Conservation (phyloP, 225 moss, liverwort and hornwort genomes). For the Neckera pumila region DNA sequence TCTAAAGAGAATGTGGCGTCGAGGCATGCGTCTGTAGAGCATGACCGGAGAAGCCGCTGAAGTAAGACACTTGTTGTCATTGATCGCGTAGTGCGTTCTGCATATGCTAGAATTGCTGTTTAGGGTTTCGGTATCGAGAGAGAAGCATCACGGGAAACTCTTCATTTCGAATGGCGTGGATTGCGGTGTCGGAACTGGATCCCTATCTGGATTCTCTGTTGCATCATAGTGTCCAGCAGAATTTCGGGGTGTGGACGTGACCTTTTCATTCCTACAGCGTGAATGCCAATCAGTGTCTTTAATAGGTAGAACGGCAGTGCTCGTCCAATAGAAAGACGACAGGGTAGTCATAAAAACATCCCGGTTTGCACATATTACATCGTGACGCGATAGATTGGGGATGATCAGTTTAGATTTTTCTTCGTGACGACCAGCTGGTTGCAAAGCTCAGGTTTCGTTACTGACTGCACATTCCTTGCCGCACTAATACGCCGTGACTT, state of each 20-base stretch:
- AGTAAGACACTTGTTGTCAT: neutral
- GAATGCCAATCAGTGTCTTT: neutral
- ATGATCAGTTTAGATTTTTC: neutral
- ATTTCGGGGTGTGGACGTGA: neutral
- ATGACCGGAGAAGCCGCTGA: neutral
- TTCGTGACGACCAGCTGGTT: neutral
- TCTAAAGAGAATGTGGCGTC: neutral
- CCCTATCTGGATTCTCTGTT: neutral
- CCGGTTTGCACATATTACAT: neutral
- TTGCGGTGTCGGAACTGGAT: neutral
- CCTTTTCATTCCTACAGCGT: neutral
- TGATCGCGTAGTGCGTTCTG: neutral
- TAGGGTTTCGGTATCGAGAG: constrained; percentile 2
- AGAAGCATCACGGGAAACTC: neutral
- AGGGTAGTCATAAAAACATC: neutral
- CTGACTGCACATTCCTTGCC: neutral
- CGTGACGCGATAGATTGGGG: neutral
- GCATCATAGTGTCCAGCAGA: neutral
- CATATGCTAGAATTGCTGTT: neutral
- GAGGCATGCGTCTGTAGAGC: neutral
- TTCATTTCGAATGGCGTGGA: neutral
- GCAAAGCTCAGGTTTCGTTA: neutral
- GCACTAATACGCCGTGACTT: neutral
- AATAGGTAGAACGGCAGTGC: neutral
- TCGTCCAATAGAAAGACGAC: neutral